Percentiles rank a stretch among this genome's conserved stretches.
phyloP scores from a whole-genome alignment of 1,139 yeast species.

The Blastobotrys ciferrii region DNA sequence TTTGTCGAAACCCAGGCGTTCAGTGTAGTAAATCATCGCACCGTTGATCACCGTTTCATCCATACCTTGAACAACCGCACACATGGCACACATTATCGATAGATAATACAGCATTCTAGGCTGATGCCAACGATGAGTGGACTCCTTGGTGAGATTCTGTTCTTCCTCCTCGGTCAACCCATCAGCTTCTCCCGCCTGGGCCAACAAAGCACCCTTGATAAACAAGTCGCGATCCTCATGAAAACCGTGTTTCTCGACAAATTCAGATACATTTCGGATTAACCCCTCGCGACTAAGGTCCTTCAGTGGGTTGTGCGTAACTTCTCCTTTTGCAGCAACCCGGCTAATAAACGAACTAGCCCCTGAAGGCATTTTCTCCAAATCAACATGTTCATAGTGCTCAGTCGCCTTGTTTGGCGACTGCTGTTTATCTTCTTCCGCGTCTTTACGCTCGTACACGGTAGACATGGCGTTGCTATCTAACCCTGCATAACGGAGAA shows the following conservation, averaged over 20 bases:
- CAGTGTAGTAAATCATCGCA: conserved; percentile 70
- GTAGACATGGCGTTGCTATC: background rate
- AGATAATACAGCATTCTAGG: conserved; percentile 61
- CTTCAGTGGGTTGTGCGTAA: conserved; percentile 29
- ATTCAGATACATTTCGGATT: conserved; percentile 65
- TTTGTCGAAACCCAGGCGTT: conserved; percentile 41
- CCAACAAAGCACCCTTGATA: conserved; percentile 72
- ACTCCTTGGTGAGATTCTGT: conserved; percentile 48
- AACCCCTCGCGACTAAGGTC: conserved; percentile 24
- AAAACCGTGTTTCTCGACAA: conserved; percentile 59
- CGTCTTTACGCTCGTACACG: conserved; percentile 1
- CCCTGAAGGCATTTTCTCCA: conserved; percentile 1
- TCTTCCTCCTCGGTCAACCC: conserved; percentile 65
- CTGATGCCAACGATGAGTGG: conserved; percentile 63
- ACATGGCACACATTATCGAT: conserved; percentile 74
- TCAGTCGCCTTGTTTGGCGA: background rate
- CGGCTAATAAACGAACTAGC: conserved; percentile 17
- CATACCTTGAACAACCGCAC: conserved; percentile 93
- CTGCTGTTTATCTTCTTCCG: background rate
- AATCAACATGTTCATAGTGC: conserved; percentile 4
- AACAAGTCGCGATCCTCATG: conserved; percentile 58
- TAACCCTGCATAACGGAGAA: background rate
- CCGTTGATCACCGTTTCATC: conserved; percentile 88
- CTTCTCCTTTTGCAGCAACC: conserved; percentile 25
- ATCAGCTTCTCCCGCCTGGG: conserved; percentile 61